Conservation (phyloP, 148 eudicot genomes). For the Camellia japonica region DNA sequence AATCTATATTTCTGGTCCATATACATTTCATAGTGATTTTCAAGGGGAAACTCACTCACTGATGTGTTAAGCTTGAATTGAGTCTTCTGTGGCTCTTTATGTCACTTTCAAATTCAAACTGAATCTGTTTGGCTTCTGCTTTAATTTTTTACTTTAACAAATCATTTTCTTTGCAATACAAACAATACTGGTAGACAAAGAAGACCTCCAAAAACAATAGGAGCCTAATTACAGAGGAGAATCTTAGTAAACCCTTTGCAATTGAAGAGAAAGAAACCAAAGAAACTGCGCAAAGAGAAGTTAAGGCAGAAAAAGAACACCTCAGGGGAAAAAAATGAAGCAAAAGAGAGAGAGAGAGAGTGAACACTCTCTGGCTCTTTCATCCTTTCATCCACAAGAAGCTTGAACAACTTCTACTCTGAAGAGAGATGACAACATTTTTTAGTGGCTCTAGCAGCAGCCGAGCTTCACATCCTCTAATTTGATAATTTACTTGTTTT, state of each 20-base stretch:
- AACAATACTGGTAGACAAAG: too few relatives aligned
- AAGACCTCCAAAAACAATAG: conserved; percentile 7
- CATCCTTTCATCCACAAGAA: conserved; percentile 43
- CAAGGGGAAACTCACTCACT: too few relatives aligned
- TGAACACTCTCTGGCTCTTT: too few relatives aligned
- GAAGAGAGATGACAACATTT: conserved; percentile 45
- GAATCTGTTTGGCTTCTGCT: too few relatives aligned
- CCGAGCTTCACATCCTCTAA: neutral
- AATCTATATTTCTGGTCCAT: too few relatives aligned
- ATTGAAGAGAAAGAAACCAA: conserved; percentile 26
- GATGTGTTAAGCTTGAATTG: too few relatives aligned
- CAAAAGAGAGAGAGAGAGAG: conserved; percentile 44
- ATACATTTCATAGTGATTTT: too few relatives aligned
- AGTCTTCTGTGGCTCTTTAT: too few relatives aligned
- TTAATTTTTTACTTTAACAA: too few relatives aligned
- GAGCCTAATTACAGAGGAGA: conserved; percentile 20
- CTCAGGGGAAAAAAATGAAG: conserved; percentile 30
- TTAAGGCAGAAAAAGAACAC: conserved; percentile 27
- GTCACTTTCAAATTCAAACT: too few relatives aligned
- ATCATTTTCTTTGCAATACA: too few relatives aligned
- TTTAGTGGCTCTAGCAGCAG: neutral
- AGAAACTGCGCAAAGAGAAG: conserved; percentile 21
- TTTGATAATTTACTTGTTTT: neutral
- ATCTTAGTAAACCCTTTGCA: conserved; percentile 22
- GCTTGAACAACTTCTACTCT: conserved; percentile 73